Evolutionary conservation across 2,329 filamentous ascomycete genomes (phyloP).

Genomic region (Fonsecaea monophora): DNA sequence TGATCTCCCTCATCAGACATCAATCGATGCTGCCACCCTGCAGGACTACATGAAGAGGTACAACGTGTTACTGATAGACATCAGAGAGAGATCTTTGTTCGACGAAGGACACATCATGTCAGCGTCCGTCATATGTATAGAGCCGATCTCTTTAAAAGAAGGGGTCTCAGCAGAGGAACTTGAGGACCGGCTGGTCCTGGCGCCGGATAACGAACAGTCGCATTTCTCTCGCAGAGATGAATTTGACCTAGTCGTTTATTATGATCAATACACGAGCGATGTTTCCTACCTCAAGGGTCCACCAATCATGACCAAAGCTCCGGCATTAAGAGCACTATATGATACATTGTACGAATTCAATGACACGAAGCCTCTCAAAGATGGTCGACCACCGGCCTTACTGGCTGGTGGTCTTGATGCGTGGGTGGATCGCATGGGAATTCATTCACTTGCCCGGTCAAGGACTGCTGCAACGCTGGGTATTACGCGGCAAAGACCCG

Average conservation of each 20-base stretch:
- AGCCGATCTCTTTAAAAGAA: conserved; percentile 76
- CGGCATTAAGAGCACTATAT: conserved; percentile 73
- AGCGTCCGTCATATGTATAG: conserved; percentile 84
- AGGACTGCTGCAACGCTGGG: conserved; percentile 60
- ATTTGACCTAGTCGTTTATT: conserved; percentile 88
- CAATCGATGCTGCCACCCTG: conserved; percentile 73
- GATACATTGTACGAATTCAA: conserved; percentile 86
- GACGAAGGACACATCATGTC: conserved; percentile 89
- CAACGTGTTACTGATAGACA: conserved; percentile 81
- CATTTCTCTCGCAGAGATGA: conserved; percentile 75
- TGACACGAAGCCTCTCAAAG: conserved; percentile 73
- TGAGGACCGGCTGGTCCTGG: conserved; percentile 57
- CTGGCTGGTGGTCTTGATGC: conserved; percentile 82
- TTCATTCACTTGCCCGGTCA: conserved; percentile 66
- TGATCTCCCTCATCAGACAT: conserved; percentile 62
- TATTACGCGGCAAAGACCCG: conserved; percentile 51
- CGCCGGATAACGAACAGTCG: conserved; percentile 67
- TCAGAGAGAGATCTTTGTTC: conserved; percentile 78
- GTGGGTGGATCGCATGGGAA: conserved; percentile 84
- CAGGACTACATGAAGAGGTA: conserved; percentile 71
- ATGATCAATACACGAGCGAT: conserved; percentile 73
- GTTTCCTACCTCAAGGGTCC: conserved; percentile 62
- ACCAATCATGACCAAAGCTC: conserved; percentile 53
- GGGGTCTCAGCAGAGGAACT: conserved; percentile 70
- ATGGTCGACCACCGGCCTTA: conserved; percentile 72